Percentiles rank a stretch among this genome's conserved stretches.
These are phyloP conservation scores for Durusdinium trenchii DNA, from an alignment of 73 alveolate species.

Conservation along the genomic window DNA sequence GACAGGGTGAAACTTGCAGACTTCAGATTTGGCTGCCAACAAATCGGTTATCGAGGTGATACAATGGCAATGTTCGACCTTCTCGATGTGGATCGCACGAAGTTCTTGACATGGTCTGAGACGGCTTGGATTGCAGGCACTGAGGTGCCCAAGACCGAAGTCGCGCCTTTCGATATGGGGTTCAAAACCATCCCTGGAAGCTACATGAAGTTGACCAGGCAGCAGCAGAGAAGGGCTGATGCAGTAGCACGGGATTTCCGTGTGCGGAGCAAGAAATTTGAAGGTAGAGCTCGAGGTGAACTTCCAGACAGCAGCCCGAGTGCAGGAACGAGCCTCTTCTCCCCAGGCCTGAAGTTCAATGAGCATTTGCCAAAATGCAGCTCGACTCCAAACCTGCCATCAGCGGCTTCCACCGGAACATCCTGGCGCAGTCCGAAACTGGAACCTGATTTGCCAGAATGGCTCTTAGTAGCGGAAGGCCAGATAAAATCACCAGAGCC, in stretches of 20 bases:
- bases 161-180: slow-evolving; percentile 14
- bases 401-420: slow-evolving; percentile 21
- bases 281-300: slow-evolving; percentile 84
- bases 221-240: slow-evolving; percentile 69
- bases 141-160: not conserved
- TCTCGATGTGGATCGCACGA: slow-evolving; percentile 83
- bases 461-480: slow-evolving; percentile 79
- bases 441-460: slow-evolving; percentile 53
- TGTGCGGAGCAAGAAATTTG: slow-evolving; percentile 62
- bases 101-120: slow-evolving; percentile 87
- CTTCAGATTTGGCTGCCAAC: slow-evolving; percentile 42
- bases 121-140: slow-evolving; percentile 92
- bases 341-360: slow-evolving; percentile 55
- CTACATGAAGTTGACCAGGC: slow-evolving; percentile 67
- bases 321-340: slow-evolving; percentile 78
- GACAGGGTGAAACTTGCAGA: slow-evolving; percentile 88
- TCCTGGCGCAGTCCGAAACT: slow-evolving; percentile 2
- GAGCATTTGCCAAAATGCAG: slow-evolving; percentile 61
- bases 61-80: slow-evolving; percentile 64
- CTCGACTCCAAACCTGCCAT: slow-evolving; percentile 30
- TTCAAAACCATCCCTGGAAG: slow-evolving; percentile 48
- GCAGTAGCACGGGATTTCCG: slow-evolving; percentile 65
- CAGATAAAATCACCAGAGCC: slow-evolving; percentile 12
- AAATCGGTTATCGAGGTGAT: slow-evolving; percentile 62
- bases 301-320: slow-evolving; percentile 73